These are phyloP conservation scores for Thamnidium elegans DNA, from an alignment of 192 early-diverging fungal genomes.

Conservation along the genomic window DNA sequence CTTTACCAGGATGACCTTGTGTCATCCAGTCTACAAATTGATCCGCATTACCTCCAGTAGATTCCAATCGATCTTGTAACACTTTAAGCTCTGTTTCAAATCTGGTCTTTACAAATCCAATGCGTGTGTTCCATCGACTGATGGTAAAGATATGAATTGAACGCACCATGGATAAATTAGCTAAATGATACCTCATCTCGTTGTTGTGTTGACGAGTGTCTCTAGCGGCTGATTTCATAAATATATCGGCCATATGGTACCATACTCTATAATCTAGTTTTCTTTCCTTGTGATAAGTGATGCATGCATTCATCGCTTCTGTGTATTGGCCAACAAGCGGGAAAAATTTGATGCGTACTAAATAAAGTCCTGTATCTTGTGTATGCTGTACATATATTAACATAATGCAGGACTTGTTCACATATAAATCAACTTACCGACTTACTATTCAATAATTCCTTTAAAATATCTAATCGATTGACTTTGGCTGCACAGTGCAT, in stretches of 20 bases:
- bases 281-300: slow-evolving; percentile 19
- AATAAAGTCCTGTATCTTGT: slow-evolving; percentile 20
- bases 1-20: not conserved
- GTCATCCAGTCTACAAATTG: slow-evolving; percentile 22
- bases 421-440: slow-evolving; percentile 11
- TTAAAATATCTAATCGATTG: slow-evolving; percentile 8
- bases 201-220: not conserved
- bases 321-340: slow-evolving; percentile 11
- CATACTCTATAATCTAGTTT: slow-evolving; percentile 29
- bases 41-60: slow-evolving; percentile 3
- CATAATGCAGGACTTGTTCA: not conserved
- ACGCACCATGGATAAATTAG: slow-evolving; percentile 15
- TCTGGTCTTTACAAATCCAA: not conserved
- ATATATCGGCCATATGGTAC: slow-evolving; percentile 19
- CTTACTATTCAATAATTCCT: slow-evolving; percentile 18
- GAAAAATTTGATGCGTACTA: slow-evolving; percentile 22
- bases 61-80: not conserved
- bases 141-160: slow-evolving; percentile 18
- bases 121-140: slow-evolving; percentile 10
- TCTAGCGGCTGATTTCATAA: slow-evolving; percentile 15
- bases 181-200: slow-evolving; percentile 16
- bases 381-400: slow-evolving; percentile 17
- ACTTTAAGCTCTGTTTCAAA: slow-evolving; percentile 8
- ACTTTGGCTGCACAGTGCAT: slow-evolving; percentile 39
- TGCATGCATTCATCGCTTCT: slow-evolving; percentile 17